Conservation (phyloP, 805 yeast genomes). For the Metschnikowia proteae region DNA sequence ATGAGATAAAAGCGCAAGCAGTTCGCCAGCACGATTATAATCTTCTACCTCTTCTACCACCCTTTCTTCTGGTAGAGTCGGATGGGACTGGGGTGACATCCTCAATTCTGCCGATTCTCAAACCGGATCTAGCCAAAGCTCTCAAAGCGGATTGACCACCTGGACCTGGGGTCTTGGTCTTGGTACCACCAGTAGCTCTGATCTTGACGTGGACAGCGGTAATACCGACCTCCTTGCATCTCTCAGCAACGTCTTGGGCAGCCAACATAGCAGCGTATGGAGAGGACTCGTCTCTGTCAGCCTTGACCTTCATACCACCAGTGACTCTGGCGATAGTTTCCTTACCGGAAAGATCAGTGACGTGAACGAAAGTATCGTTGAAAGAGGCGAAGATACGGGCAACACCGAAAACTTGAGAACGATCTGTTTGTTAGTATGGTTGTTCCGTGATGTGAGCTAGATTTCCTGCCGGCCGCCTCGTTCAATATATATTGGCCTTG, state of each 20-base stretch:
- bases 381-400: slow-evolving; percentile 99
- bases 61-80: slow-evolving; percentile 99
- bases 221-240: slow-evolving; percentile 99
- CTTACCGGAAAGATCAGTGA: slow-evolving; percentile 98
- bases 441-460: not conserved
- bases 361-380: slow-evolving; percentile 99
- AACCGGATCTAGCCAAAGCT: slow-evolving; percentile 99
- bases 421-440: slow-evolving; percentile 43
- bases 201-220: slow-evolving; percentile 99
- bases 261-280: slow-evolving; percentile 99
- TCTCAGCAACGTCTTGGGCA: slow-evolving; percentile 98
- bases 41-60: slow-evolving; percentile 99
- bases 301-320: slow-evolving; percentile 99
- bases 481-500: too few relatives aligned
- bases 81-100: slow-evolving; percentile 99
- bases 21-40: slow-evolving; percentile 41
- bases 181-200: slow-evolving; percentile 99
- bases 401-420: slow-evolving; percentile 99
- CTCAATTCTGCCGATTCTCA: slow-evolving; percentile 99
- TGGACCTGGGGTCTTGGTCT: slow-evolving; percentile 99
- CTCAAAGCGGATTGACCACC: slow-evolving; percentile 99
- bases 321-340: slow-evolving; percentile 99
- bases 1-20: slow-evolving; percentile 6
- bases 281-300: slow-evolving; percentile 99
- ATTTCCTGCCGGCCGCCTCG: not conserved